Conservation (phyloP, 2,329 filamentous ascomycete species). For the Fusarium dimerum region DNA sequence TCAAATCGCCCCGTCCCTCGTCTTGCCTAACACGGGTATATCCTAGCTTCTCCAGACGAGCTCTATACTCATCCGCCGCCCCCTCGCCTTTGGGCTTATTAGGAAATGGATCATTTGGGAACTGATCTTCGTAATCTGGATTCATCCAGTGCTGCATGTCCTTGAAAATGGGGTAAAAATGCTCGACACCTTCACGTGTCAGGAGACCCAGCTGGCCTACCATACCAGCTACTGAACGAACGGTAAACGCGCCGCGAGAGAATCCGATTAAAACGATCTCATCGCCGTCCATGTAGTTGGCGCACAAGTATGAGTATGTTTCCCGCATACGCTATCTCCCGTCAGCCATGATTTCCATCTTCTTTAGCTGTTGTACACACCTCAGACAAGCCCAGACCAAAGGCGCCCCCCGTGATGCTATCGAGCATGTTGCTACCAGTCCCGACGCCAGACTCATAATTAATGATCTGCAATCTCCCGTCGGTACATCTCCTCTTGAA, state of each 20-base stretch:
- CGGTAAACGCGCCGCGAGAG: constrained; percentile 60
- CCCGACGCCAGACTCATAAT: constrained; percentile 63
- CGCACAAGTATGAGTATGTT: constrained; percentile 62
- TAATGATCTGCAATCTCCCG: constrained; percentile 58
- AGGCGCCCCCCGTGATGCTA: constrained; percentile 53
- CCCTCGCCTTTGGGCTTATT: constrained; percentile 49
- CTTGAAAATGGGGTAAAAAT: constrained; percentile 57
- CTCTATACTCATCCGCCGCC: constrained; percentile 45
- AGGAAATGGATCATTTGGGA: constrained; percentile 47
- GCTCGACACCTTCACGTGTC: constrained; percentile 53
- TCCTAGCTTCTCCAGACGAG: constrained; percentile 44
- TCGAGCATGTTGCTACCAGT: constrained; percentile 53
- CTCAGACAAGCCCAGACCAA: constrained; percentile 56
- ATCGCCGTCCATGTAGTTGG: constrained; percentile 61
- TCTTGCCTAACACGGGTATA: constrained; percentile 46
- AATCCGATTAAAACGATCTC: constrained; percentile 59
- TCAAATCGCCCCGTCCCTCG: constrained; percentile 42
- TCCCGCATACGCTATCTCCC: constrained; percentile 53
- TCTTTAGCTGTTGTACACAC: constrained; percentile 30
- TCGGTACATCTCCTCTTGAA: constrained; percentile 53
- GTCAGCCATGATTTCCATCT: not conserved
- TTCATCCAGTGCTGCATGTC: constrained; percentile 57
- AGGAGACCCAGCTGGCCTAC: constrained; percentile 52
- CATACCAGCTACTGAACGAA: constrained; percentile 56
- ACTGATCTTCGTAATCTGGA: constrained; percentile 46